A percentile compares a stretch with the other conserved stretches of the same genome.
phyloP scores from a whole-genome alignment of 176 grass and related monocot genomes.

The Oryza brachyantha region DNA sequence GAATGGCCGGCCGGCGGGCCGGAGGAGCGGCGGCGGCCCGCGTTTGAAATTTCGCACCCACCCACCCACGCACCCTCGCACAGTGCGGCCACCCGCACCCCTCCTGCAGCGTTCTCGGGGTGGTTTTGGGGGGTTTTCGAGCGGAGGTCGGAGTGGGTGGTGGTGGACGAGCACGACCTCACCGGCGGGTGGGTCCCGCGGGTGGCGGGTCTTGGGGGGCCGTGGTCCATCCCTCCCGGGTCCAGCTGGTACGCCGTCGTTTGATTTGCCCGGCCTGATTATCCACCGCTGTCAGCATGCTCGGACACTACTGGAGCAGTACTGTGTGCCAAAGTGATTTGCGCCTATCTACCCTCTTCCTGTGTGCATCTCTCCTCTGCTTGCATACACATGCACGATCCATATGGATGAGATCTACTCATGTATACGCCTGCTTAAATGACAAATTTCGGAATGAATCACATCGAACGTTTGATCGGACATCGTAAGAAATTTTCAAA shows the following conservation, averaged over 20 bases:
- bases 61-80: too few relatives aligned
- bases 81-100: too few relatives aligned
- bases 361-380: background rate
- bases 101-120: too few relatives aligned
- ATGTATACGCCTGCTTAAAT: too few relatives aligned
- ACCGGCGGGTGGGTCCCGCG: background rate
- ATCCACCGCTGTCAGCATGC: background rate
- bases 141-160: background rate
- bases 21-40: background rate
- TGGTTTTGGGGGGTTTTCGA: background rate
- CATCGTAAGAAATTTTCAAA: too few relatives aligned
- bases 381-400: background rate
- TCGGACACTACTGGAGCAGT: background rate
- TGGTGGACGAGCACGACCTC: too few relatives aligned
- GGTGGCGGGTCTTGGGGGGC: background rate
- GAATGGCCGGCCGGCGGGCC: too few relatives aligned
- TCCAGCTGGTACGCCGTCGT: background rate
- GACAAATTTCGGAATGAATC: too few relatives aligned
- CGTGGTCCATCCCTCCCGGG: background rate
- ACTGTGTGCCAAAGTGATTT: background rate
- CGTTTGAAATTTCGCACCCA: conserved; percentile 5
- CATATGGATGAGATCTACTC: background rate
- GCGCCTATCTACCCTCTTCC: too few relatives aligned
- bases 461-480: too few relatives aligned
- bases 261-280: background rate